A percentile compares a stretch with the other conserved stretches of the same genome.
Conservation (phyloP, 805 yeast genomes). For the Metschnikowia matae region DNA sequence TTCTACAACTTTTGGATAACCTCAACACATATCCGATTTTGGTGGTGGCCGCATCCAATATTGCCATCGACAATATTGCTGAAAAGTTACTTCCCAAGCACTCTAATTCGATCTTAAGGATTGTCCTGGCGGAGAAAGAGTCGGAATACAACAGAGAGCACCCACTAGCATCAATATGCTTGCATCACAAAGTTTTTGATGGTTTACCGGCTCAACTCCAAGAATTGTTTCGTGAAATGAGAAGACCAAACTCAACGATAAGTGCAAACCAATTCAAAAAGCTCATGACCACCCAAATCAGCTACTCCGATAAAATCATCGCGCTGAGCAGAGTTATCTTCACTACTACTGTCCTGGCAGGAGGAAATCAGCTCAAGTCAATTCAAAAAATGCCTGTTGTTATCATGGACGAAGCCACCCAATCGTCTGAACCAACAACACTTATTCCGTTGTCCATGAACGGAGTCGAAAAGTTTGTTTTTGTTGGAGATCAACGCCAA, state of each 20-base stretch:
- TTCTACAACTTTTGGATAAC: constrained; percentile 51
- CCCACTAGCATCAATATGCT: constrained; percentile 54
- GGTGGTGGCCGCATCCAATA: constrained; percentile 72
- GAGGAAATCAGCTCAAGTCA: constrained; percentile 53
- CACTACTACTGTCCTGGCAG: constrained; percentile 71
- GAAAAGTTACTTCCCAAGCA: constrained; percentile 55
- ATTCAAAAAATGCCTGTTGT: constrained; percentile 58
- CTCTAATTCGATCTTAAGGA: constrained; percentile 50
- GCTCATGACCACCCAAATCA: constrained; percentile 39
- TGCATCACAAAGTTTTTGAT: constrained; percentile 56
- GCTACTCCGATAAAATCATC: constrained; percentile 44
- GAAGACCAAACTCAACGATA: constrained; percentile 21
- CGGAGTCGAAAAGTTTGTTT: constrained; percentile 63
- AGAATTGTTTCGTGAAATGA: constrained; percentile 42
- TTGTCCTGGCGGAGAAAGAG: constrained; percentile 58
- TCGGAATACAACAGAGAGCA: constrained; percentile 56
- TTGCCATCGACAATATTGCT: constrained; percentile 74
- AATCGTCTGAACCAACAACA: constrained; percentile 69
- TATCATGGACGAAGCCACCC: constrained; percentile 77
- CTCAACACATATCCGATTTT: constrained; percentile 58
- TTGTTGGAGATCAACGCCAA: constrained; percentile 76
- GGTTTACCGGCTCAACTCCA: constrained; percentile 44
- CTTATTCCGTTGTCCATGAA: constrained; percentile 63
- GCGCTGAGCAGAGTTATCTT: constrained; percentile 57
- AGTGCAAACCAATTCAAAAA: constrained; percentile 46